Percentiles rank a stretch among this genome's conserved stretches.
phyloP scores from a whole-genome alignment of 306 rosid species.

The Cucumis hystrix region DNA sequence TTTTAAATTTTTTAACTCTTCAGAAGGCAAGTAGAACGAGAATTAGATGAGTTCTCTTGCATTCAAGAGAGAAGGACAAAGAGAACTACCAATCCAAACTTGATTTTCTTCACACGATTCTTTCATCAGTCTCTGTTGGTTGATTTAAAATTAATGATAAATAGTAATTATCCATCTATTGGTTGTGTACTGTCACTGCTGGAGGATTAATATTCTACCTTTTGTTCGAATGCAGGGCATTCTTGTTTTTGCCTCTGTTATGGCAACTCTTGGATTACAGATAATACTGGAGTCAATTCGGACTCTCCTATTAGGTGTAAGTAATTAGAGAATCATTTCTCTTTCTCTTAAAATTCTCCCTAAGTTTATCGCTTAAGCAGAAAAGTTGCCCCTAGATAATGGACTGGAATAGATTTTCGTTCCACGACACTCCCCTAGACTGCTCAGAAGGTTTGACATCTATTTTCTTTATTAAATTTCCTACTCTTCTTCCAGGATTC shows the following conservation, averaged over 20 bases:
- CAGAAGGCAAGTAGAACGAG: neutral
- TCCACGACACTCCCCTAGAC: neutral
- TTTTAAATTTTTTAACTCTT: neutral
- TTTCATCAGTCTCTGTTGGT: neutral
- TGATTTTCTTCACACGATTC: neutral
- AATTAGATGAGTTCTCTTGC: neutral
- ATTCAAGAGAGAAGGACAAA: neutral
- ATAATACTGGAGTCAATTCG: constrained; percentile 88
- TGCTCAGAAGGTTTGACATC: neutral
- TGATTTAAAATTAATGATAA: neutral
- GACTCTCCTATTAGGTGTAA: constrained; percentile 48
- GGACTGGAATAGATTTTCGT: neutral
- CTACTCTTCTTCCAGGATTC: constrained; percentile 25
- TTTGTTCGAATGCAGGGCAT: constrained; percentile 55
- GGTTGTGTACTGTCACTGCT: neutral
- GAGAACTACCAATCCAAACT: neutral
- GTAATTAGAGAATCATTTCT: constrained; percentile 12
- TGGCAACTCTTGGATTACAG: constrained; percentile 98
- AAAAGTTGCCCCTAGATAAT: neutral
- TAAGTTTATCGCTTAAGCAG: neutral
- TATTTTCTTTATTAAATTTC: neutral
- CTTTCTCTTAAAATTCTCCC: neutral
- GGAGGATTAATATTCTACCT: neutral
- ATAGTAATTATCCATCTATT: neutral
- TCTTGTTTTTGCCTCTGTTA: constrained; percentile 97